A percentile compares a stretch with the other conserved stretches of the same genome.
These are phyloP conservation scores for Clonostachys rhizophaga DNA, from an alignment of 2,329 filamentous ascomycete genomes.

Conservation along the genomic window DNA sequence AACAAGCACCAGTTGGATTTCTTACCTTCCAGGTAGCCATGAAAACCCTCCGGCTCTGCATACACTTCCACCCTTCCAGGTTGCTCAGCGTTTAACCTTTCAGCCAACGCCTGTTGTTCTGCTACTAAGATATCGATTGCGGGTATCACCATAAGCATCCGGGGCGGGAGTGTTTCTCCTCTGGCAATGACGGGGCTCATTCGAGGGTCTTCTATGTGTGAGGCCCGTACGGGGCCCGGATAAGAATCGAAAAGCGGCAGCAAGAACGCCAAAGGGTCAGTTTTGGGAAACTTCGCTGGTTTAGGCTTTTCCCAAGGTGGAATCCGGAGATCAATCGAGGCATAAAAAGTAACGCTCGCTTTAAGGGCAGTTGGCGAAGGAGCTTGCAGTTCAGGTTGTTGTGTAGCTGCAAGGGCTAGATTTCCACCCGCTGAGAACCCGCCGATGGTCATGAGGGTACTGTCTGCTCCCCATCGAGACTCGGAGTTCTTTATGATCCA, in stretches of 20 bases:
- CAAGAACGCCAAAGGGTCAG: constrained; percentile 30
- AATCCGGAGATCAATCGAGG: constrained; percentile 28
- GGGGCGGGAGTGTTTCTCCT: constrained; percentile 22
- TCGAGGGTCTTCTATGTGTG: constrained; percentile 17
- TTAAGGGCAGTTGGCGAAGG: constrained; percentile 16
- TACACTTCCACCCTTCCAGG: constrained; percentile 1
- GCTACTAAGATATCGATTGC: constrained; percentile 32
- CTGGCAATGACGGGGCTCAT: constrained; percentile 28
- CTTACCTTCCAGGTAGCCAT: constrained; percentile 6
- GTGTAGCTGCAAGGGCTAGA: constrained; percentile 28
- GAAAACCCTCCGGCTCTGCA: constrained; percentile 2
- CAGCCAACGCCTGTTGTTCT: constrained; percentile 30
- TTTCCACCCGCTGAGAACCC: constrained; percentile 39
- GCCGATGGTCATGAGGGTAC: constrained; percentile 31
- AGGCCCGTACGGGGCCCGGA: constrained; percentile 17
- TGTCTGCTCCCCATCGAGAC: constrained; percentile 25
- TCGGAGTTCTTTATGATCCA: constrained; percentile 32
- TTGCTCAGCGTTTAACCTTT: constrained; percentile 19
- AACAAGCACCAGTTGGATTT: too few relatives aligned
- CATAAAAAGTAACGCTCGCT: constrained; percentile 32
- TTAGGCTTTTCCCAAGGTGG: constrained; percentile 32
- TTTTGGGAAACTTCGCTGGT: constrained; percentile 19
- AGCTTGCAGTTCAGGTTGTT: constrained; percentile 12
- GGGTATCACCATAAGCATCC: constrained; percentile 32
- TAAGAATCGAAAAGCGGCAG: constrained; percentile 38